These are phyloP conservation scores for Irpex sp. DNA, from an alignment of 1,284 basidiomycete genomes.

Conservation along the genomic window DNA sequence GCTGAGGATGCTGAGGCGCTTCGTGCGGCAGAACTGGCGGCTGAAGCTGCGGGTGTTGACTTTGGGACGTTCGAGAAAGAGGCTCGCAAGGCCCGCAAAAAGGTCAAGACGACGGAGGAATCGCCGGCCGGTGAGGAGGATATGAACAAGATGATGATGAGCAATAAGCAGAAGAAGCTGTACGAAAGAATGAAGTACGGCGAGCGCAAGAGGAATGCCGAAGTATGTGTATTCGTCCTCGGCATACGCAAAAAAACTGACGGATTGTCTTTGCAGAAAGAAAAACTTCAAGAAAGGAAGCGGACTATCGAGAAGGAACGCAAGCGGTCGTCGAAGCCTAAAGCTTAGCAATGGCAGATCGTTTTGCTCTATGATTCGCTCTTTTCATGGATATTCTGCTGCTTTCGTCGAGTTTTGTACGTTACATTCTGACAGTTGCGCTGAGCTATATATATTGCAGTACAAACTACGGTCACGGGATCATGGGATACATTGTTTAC, in stretches of 20 bases:
- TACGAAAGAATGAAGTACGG: constrained; percentile 96
- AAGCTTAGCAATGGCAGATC: constrained; percentile 8
- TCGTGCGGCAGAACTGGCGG: constrained; percentile 89
- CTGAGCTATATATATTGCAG: not conserved
- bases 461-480: not conserved
- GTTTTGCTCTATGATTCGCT: not conserved
- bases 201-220: constrained; percentile 74
- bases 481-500: not conserved
- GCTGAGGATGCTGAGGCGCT: constrained; percentile 68
- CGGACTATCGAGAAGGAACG: constrained; percentile 57
- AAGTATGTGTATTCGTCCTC: constrained; percentile 53
- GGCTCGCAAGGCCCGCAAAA: constrained; percentile 66
- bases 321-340: constrained; percentile 33
- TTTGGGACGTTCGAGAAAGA: constrained; percentile 82
- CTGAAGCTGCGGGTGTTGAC: constrained; percentile 87
- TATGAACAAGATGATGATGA: constrained; percentile 99
- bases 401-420: not conserved
- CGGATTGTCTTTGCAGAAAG: constrained; percentile 38
- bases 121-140: constrained; percentile 64
- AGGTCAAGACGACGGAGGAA: constrained; percentile 34
- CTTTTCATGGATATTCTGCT: not conserved
- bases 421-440: not conserved
- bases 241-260: constrained; percentile 4
- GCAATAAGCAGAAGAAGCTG: constrained; percentile 93
- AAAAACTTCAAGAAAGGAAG: constrained; percentile 59